A percentile compares a stretch with the other conserved stretches of the same genome.
Evolutionary conservation across 2,329 filamentous ascomycete species (phyloP).

Genomic region (Fusarium incarnatum): DNA sequence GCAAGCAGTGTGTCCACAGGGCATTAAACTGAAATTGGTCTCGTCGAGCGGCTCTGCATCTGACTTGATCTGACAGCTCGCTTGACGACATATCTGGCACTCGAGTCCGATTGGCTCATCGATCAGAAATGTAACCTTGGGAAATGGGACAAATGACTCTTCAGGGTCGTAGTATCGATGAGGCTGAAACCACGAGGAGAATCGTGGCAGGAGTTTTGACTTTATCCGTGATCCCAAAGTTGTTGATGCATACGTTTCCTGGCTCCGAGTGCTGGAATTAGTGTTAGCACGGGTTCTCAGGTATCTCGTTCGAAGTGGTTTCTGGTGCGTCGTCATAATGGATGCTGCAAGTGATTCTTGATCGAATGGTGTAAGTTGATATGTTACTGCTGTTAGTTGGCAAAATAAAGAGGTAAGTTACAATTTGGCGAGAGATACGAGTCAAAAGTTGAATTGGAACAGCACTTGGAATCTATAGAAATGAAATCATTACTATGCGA

Average conservation of each 20-base stretch:
- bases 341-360: background rate
- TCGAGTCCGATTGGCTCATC: slow-evolving; percentile 40
- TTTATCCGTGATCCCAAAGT: slow-evolving; percentile 15
- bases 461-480: background rate
- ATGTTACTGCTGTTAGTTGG: background rate
- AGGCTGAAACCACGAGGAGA: slow-evolving; percentile 36
- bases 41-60: slow-evolving; percentile 24
- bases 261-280: background rate
- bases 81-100: slow-evolving; percentile 47
- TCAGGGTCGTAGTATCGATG: slow-evolving; percentile 32
- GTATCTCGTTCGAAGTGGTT: slow-evolving; percentile 12
- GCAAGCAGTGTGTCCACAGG: slow-evolving; percentile 53
- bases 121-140: slow-evolving; percentile 46
- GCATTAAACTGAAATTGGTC: slow-evolving; percentile 47
- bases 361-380: background rate
- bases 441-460: background rate
- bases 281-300: slow-evolving; percentile 18
- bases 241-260: background rate
- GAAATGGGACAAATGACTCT: slow-evolving; percentile 45
- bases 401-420: background rate
- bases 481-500: background rate
- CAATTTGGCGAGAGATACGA: background rate
- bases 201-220: slow-evolving; percentile 13
- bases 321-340: slow-evolving; percentile 5
- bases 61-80: slow-evolving; percentile 33